These are phyloP conservation scores for Tetracladium maxilliforme DNA, from an alignment of 2,329 filamentous ascomycete genomes.

Conservation along the genomic window DNA sequence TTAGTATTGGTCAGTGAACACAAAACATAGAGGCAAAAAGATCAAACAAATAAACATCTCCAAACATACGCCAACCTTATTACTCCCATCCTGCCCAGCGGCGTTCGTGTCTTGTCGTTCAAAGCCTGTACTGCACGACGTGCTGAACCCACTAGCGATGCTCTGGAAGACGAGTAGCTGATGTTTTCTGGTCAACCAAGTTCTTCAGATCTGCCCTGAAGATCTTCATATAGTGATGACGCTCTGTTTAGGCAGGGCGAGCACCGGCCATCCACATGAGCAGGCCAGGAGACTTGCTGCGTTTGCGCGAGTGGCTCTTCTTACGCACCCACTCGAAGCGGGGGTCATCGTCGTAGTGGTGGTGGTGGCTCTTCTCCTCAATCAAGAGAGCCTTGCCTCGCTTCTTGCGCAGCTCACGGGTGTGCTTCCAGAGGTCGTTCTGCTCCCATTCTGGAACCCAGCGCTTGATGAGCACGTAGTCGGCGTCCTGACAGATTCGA, in stretches of 20 bases:
- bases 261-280: slow-evolving; percentile 15
- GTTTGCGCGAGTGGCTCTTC: slow-evolving; percentile 12
- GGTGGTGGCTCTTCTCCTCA: slow-evolving; percentile 6
- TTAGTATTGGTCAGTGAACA: too few relatives aligned
- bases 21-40: too few relatives aligned
- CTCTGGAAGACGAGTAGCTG: too few relatives aligned
- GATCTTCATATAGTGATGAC: too few relatives aligned
- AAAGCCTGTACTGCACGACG: too few relatives aligned
- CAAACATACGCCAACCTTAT: too few relatives aligned
- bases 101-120: too few relatives aligned
- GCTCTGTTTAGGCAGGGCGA: background rate
- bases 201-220: too few relatives aligned
- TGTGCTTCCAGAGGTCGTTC: slow-evolving; percentile 59
- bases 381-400: slow-evolving; percentile 6
- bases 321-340: slow-evolving; percentile 14
- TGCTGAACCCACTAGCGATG: too few relatives aligned
- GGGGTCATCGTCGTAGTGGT: slow-evolving; percentile 8
- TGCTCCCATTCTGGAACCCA: slow-evolving; percentile 61
- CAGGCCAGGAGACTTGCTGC: slow-evolving; percentile 10
- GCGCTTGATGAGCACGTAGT: slow-evolving; percentile 59
- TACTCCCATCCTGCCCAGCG: too few relatives aligned
- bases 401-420: slow-evolving; percentile 43
- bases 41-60: too few relatives aligned
- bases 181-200: too few relatives aligned
- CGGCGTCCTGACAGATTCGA: slow-evolving; percentile 49